Evolutionary conservation across 768 basidiomycete species (phyloP), one percentile per base, ranked within the genome.

Genomic region (Leucocoprinus leucothites): DNA sequence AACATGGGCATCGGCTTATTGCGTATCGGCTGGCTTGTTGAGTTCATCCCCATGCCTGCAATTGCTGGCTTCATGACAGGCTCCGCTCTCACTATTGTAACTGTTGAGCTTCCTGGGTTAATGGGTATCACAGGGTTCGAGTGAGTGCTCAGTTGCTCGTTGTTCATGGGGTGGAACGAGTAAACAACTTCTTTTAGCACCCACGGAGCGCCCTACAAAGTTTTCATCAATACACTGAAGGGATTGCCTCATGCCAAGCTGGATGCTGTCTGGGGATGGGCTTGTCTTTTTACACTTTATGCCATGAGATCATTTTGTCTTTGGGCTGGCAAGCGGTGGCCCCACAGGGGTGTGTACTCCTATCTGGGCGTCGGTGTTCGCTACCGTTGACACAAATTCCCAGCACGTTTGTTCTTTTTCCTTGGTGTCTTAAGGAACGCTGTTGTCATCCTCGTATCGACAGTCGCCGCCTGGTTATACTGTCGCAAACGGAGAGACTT

Each of bases 31-130:
- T 96, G 94, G 92, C 73, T 98, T 28, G 87, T 98, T 48, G 95
- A 98, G 66, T 94, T 98, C 68, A 98, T 95, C 58, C 89, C 91
- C 18, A 79, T 82, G 6, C 89, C 89, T 2, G 91, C 90, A 1
- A 86, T 93, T 57, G 88, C 86, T 61, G 88, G 88, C 18, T 91
- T 95, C 74, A 97, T 99, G 94, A 98, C 96, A 0, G 96, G 96
- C 18, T 94, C 91, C n/a, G 96, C 96, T 35, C 84, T 98, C 72
- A 94, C 78, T 67, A 98, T 98, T 63, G 87, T 85, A 11, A 78
- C 85, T n/a, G 85, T 91, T 31, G 97, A 99, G 71, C 79, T 97
- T 3, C 94, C 96, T 1, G 89, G 87, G 0, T 69, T 99, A 43
- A 83, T 99, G 77, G 97, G 95, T 19, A 89, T 92, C 53, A 77